Percentiles rank a stretch among this genome's conserved stretches.
phyloP scores from a whole-genome alignment of 2,329 filamentous ascomycete species.

The Talaromyces marneffei region DNA sequence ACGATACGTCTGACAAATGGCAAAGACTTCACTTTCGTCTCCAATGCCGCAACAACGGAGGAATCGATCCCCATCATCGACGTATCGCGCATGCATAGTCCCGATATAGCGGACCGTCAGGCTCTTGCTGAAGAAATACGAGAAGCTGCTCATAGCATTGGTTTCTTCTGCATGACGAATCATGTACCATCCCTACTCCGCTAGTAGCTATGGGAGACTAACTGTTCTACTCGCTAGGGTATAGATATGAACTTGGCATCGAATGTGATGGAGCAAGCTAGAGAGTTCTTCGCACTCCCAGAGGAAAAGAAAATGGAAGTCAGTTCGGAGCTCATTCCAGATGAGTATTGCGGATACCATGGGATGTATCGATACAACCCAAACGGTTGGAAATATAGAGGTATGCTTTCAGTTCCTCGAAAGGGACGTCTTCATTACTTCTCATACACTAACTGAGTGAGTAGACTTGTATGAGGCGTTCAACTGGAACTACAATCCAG shows the following conservation, averaged over 20 bases:
- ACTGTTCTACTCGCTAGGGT: not conserved
- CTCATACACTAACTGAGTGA: not conserved
- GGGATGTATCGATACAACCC: constrained; percentile 7
- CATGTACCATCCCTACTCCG: not conserved
- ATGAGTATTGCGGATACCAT: constrained; percentile 8
- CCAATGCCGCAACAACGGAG: not conserved
- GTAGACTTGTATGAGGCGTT: constrained; percentile 9
- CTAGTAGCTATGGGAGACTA: not conserved
- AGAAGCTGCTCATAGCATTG: constrained; percentile 6
- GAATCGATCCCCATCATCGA: constrained; percentile 6
- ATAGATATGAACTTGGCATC: not conserved
- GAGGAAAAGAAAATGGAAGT: constrained; percentile 9
- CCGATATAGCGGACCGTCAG: not conserved
- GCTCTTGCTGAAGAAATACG: constrained; percentile 7
- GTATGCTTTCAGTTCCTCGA: not conserved
- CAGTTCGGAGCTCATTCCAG: constrained; percentile 2
- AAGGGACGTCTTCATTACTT: not conserved
- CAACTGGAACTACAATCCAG: constrained; percentile 9
- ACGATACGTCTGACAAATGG: constrained; percentile 4
- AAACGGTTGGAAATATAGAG: constrained; percentile 9
- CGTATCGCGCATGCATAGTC: constrained; percentile 6
- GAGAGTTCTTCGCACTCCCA: constrained; percentile 2
- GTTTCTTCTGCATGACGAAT: constrained; percentile 7
- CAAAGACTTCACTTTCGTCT: constrained; percentile 5
- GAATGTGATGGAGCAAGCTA: constrained; percentile 8